These are phyloP conservation scores for Zea mays DNA, from an alignment of 176 grass and related monocot species.

Conservation along the genomic window DNA sequence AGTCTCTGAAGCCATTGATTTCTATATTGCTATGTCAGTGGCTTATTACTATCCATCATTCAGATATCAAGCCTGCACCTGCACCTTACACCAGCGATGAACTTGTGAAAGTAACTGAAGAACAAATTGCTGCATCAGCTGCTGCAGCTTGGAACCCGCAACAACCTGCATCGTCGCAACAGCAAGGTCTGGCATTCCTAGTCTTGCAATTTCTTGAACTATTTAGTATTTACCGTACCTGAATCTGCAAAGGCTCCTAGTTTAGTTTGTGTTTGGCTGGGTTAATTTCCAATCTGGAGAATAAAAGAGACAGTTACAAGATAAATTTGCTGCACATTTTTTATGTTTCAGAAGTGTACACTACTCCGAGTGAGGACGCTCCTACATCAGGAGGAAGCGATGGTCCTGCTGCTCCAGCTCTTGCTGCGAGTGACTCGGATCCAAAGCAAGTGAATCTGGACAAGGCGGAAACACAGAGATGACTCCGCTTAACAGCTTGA, in stretches of 20 bases:
- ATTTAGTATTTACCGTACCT: slow-evolving; percentile 6
- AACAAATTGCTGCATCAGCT: slow-evolving; percentile 64
- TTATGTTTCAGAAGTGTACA: slow-evolving; percentile 34
- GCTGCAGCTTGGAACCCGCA: slow-evolving; percentile 39
- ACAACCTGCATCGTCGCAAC: slow-evolving; percentile 33
- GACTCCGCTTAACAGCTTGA: slow-evolving; percentile 6
- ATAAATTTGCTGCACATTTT: neutral
- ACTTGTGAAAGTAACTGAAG: slow-evolving; percentile 82
- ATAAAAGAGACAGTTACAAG: neutral
- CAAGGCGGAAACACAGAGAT: slow-evolving; percentile 40
- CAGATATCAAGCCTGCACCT: slow-evolving; percentile 64
- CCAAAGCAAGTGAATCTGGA: slow-evolving; percentile 34
- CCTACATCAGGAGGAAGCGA: slow-evolving; percentile 28
- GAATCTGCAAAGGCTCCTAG: neutral
- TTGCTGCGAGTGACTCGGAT: neutral
- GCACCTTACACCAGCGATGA: slow-evolving; percentile 70
- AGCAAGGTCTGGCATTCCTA: slow-evolving; percentile 50
- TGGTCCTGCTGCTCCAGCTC: slow-evolving; percentile 15
- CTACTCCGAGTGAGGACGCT: slow-evolving; percentile 30
- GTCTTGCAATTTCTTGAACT: slow-evolving; percentile 13
- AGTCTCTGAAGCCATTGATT: slow-evolving; percentile 22
- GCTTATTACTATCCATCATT: slow-evolving; percentile 30
- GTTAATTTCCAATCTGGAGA: neutral
- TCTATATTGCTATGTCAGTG: neutral
- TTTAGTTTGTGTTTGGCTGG: neutral